phyloP scores from a whole-genome alignment of 225 moss, liverwort and hornwort species.

The Antitrichia curtipendula region DNA sequence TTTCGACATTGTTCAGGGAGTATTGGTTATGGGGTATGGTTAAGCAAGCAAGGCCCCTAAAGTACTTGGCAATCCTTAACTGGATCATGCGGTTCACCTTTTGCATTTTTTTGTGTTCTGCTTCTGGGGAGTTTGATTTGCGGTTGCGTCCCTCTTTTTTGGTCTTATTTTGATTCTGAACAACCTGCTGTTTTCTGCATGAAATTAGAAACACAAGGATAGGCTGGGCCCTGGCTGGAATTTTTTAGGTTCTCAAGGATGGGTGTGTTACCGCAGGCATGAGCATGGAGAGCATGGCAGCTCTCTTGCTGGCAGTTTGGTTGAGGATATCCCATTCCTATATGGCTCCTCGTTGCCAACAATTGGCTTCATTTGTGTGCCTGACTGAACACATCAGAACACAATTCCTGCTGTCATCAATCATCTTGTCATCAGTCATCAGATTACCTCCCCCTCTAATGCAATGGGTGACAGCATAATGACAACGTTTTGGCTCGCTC shows the following conservation, averaged over 20 bases:
- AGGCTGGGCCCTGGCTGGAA: slow-evolving; percentile 51
- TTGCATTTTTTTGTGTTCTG: not conserved
- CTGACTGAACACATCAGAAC: slow-evolving; percentile 81
- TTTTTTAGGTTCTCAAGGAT: slow-evolving; percentile 87
- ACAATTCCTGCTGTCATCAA: slow-evolving; percentile 85
- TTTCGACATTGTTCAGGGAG: not conserved
- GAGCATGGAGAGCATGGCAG: slow-evolving; percentile 78
- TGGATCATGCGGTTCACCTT: not conserved
- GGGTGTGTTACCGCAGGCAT: slow-evolving; percentile 99
- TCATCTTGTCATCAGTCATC: slow-evolving; percentile 87
- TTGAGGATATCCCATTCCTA: slow-evolving; percentile 78
- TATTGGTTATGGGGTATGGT: not conserved
- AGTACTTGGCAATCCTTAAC: not conserved
- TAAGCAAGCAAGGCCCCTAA: not conserved
- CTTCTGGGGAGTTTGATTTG: not conserved
- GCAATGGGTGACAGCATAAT: slow-evolving; percentile 66
- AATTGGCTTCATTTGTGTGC: slow-evolving; percentile 66
- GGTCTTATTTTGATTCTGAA: not conserved
- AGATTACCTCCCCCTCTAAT: slow-evolving; percentile 58
- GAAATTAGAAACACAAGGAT: slow-evolving; percentile 31
- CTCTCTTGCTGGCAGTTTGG: slow-evolving; percentile 75
- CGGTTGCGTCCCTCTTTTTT: not conserved
- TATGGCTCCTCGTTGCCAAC: slow-evolving; percentile 71
- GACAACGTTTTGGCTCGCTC: slow-evolving; percentile 55
- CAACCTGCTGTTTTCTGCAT: slow-evolving; percentile 15